Percentiles rank a stretch among this genome's conserved stretches.
phyloP scores from a whole-genome alignment of 1,139 yeast species.

The Pichia sp. region DNA sequence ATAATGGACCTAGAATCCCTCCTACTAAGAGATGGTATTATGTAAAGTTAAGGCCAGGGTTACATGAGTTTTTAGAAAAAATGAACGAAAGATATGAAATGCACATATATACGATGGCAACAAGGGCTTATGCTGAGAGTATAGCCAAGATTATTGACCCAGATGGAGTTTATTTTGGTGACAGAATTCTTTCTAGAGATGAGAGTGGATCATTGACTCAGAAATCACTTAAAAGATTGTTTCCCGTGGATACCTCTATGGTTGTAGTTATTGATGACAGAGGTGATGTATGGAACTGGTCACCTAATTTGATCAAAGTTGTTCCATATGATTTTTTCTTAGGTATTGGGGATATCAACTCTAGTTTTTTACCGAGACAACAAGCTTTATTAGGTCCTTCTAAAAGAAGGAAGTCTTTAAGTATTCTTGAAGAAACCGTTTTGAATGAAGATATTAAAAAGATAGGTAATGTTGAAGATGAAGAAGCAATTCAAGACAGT shows the following conservation, averaged over 20 bases:
- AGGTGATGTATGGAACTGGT: conserved; percentile 99
- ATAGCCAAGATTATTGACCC: conserved; percentile 93
- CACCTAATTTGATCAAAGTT: conserved; percentile 80
- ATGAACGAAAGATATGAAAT: conserved; percentile 68
- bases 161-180: conserved; percentile 76
- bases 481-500: conserved; percentile 29
- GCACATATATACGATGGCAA: conserved; percentile 99
- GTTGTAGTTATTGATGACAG: conserved; percentile 95
- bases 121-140: conserved; percentile 84
- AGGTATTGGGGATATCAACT: conserved; percentile 96
- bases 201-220: conserved; percentile 92
- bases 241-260: conserved; percentile 95
- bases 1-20: conserved; percentile 52
- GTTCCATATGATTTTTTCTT: conserved; percentile 94
- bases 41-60: conserved; percentile 87
- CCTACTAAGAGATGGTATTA: conserved; percentile 75
- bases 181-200: conserved; percentile 84
- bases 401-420: conserved; percentile 51
- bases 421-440: conserved; percentile 38
- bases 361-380: conserved; percentile 82
- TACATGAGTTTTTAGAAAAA: conserved; percentile 58
- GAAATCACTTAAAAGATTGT: conserved; percentile 77
- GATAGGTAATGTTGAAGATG: conserved; percentile 14
- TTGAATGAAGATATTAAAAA: conserved; percentile 19
- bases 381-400: conserved; percentile 67